Conservation (phyloP, 75 land plant genomes). For the Pinus albicaulis region DNA sequence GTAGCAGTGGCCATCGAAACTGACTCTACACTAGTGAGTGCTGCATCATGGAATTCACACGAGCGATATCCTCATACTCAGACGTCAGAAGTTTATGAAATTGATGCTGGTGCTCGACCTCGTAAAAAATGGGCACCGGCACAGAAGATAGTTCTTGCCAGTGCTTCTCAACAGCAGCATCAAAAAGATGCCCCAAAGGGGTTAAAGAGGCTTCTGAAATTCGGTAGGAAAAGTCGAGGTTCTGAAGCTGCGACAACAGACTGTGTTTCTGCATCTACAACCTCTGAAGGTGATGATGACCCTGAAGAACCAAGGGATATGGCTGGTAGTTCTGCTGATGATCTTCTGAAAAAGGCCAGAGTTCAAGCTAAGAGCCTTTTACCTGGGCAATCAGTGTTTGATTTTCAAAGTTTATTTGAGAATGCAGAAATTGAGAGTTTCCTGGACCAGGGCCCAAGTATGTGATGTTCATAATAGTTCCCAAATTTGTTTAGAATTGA, state of each 20-base stretch:
- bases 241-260: constrained; percentile 31
- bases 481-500: constrained; percentile 5
- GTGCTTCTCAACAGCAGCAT: constrained; percentile 28
- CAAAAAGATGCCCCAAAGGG: constrained; percentile 91
- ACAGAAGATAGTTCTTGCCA: constrained; percentile 56
- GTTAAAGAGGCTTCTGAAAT: constrained; percentile 91
- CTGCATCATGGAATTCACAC: neutral
- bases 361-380: constrained; percentile 48
- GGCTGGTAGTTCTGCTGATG: constrained; percentile 29
- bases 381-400: neutral
- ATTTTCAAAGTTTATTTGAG: constrained; percentile 2
- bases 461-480: neutral
- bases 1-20: neutral
- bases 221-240: constrained; percentile 75
- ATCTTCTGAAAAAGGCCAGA: constrained; percentile 25
- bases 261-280: constrained; percentile 50
- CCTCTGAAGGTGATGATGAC: constrained; percentile 74
- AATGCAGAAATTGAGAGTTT: neutral
- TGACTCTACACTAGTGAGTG: neutral
- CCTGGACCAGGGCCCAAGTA: neutral
- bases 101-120: constrained; percentile 7
- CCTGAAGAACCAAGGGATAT: constrained; percentile 36
- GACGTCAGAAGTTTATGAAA: constrained; percentile 1
- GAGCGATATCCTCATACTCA: neutral
- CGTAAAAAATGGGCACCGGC: constrained; percentile 20